These are phyloP conservation scores for Zymoseptoria ardabiliae DNA, from an alignment of 2,329 filamentous ascomycete species.

Conservation along the genomic window DNA sequence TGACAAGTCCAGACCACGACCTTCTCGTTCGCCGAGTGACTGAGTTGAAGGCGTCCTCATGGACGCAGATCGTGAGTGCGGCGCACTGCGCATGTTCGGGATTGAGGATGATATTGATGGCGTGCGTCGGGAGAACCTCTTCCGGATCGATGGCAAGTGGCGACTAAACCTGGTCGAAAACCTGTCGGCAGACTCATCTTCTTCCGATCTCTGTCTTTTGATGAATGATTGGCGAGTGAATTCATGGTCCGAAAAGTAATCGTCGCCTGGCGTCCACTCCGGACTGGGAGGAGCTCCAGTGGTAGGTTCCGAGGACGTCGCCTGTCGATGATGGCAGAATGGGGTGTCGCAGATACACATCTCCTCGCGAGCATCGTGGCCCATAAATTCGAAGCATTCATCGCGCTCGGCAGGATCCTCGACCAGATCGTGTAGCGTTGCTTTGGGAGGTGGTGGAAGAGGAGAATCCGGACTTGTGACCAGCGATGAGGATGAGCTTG, in stretches of 20 bases:
- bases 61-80: conserved; percentile 49
- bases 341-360: conserved; percentile 64
- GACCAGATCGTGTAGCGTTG: conserved; percentile 69
- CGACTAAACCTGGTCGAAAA: conserved; percentile 59
- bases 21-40: conserved; percentile 36
- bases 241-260: conserved; percentile 49
- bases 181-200: conserved; percentile 47
- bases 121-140: conserved; percentile 49
- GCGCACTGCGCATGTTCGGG: conserved; percentile 27
- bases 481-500: conserved; percentile 73
- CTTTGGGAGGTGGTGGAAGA: conserved; percentile 48
- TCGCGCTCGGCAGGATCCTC: conserved; percentile 73
- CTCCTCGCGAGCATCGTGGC: conserved; percentile 35
- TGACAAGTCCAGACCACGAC: background rate
- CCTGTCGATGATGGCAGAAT: conserved; percentile 47
- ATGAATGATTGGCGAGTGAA: conserved; percentile 43
- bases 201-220: conserved; percentile 56
- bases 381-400: conserved; percentile 45
- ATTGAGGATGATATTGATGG: conserved; percentile 20
- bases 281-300: conserved; percentile 7
- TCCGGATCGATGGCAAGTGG: conserved; percentile 40
- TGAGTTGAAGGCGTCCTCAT: conserved; percentile 71
- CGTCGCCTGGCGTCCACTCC: conserved; percentile 36
- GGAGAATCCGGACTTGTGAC: conserved; percentile 57
- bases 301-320: conserved; percentile 3